Evolutionary conservation across 2,329 filamentous ascomycete genomes (phyloP).

Genomic region (Sarocladiaceae sp.): DNA sequence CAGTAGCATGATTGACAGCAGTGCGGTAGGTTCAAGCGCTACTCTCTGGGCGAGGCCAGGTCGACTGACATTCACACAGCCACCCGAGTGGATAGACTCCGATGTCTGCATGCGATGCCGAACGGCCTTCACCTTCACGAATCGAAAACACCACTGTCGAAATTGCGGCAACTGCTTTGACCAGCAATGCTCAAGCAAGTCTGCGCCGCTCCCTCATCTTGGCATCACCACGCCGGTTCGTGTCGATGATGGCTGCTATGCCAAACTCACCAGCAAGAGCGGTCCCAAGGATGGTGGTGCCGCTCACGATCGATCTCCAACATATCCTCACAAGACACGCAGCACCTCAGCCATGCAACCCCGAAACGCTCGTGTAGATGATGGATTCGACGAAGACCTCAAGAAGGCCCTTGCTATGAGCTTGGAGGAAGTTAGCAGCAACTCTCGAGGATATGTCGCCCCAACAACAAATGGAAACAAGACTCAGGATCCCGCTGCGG

Average conservation of each 20-base stretch:
- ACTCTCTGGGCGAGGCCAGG: not conserved
- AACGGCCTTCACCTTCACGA: conserved; percentile 94
- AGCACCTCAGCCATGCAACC: conserved; percentile 76
- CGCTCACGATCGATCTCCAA: conserved; percentile 46
- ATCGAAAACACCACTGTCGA: conserved; percentile 95
- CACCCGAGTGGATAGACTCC: conserved; percentile 95
- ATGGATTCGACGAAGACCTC: conserved; percentile 90
- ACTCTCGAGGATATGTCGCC: conserved; percentile 68
- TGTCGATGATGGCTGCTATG: conserved; percentile 94
- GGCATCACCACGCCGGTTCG: conserved; percentile 88
- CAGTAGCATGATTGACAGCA: conserved; percentile 98
- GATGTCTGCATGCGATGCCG: conserved; percentile 98
- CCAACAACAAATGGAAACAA: conserved; percentile 38
- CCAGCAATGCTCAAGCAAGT: conserved; percentile 88
- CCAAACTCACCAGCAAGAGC: conserved; percentile 75
- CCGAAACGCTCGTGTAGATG: conserved; percentile 79
- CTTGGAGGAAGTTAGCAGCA: conserved; percentile 81
- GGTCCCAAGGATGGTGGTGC: conserved; percentile 31
- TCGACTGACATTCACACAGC: conserved; percentile 42
- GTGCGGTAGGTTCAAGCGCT: conserved; percentile 62
- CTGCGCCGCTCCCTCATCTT: conserved; percentile 81
- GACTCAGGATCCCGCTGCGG: conserved; percentile 26
- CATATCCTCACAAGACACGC: conserved; percentile 58
- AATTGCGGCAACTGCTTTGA: conserved; percentile 99
- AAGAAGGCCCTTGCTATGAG: conserved; percentile 96